These are phyloP conservation scores for Prorocentrum cordatum DNA, from an alignment of 169 alveolate species.

Conservation along the genomic window DNA sequence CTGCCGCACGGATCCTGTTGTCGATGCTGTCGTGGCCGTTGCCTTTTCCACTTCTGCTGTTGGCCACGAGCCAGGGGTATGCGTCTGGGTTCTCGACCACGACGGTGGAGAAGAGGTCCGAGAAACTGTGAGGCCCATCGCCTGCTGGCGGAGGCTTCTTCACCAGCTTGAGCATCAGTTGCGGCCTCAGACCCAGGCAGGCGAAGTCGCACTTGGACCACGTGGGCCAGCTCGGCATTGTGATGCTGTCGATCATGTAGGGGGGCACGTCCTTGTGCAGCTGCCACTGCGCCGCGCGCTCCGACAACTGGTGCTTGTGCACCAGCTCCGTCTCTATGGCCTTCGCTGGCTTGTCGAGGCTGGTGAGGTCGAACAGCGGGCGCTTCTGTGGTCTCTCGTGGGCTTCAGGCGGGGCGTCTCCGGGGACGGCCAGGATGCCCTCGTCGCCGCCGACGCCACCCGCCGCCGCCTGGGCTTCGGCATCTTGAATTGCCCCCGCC, in stretches of 20 bases:
- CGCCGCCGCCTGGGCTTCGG: background rate
- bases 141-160: slow-evolving; percentile 30
- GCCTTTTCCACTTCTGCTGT: too few relatives aligned
- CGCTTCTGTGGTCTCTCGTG: background rate
- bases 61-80: background rate
- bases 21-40: too few relatives aligned
- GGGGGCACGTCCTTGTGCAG: slow-evolving; percentile 40
- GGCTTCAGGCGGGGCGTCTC: too few relatives aligned
- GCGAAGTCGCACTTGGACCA: slow-evolving; percentile 65
- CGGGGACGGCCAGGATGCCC: background rate
- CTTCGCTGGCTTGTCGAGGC: slow-evolving; percentile 33
- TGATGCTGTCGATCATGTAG: slow-evolving; percentile 65
- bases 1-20: too few relatives aligned
- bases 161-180: slow-evolving; percentile 57
- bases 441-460: background rate
- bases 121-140: slow-evolving; percentile 42
- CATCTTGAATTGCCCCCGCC: background rate
- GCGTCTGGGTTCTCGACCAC: slow-evolving; percentile 57
- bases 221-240: slow-evolving; percentile 61
- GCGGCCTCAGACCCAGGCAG: slow-evolving; percentile 40
- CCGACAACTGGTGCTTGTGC: slow-evolving; percentile 33
- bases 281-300: background rate
- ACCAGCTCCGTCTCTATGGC: slow-evolving; percentile 51
- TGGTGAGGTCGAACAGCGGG: background rate
- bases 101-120: slow-evolving; percentile 46